Evolutionary conservation across 164 flowering plant genomes (phyloP).

Genomic region (Vitis cinerea): DNA sequence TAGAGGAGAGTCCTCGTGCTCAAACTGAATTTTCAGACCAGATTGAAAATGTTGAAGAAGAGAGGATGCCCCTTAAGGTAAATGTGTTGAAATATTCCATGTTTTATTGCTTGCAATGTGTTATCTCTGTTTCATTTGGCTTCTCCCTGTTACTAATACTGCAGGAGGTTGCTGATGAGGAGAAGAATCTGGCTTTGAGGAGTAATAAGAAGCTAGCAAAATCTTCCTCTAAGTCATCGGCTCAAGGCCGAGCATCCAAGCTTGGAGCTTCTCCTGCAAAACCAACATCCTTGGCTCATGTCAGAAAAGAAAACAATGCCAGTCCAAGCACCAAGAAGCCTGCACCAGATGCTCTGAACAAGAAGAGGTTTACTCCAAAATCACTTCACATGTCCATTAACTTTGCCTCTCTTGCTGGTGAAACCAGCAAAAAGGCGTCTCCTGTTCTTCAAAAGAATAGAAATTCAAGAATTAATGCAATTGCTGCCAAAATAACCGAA

Average conservation of each 20-base stretch:
- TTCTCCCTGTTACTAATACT: not conserved
- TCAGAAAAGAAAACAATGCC: slow-evolving; percentile 26
- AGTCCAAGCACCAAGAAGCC: slow-evolving; percentile 27
- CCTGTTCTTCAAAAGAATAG: slow-evolving; percentile 23
- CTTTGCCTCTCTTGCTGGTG: slow-evolving; percentile 29
- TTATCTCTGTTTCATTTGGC: not conserved
- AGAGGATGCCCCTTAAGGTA: slow-evolving; percentile 27
- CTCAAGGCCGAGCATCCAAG: slow-evolving; percentile 31
- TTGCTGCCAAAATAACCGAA: slow-evolving; percentile 27
- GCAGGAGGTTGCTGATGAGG: slow-evolving; percentile 36
- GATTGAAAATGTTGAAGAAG: slow-evolving; percentile 23
- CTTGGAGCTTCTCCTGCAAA: slow-evolving; percentile 27
- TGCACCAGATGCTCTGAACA: slow-evolving; percentile 18
- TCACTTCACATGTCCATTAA: slow-evolving; percentile 69
- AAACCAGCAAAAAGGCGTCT: slow-evolving; percentile 30
- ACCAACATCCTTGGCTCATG: slow-evolving; percentile 19
- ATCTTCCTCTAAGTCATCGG: slow-evolving; percentile 29
- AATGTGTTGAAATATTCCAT: not conserved
- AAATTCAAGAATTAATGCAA: slow-evolving; percentile 22
- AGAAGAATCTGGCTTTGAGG: slow-evolving; percentile 15
- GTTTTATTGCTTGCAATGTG: not conserved
- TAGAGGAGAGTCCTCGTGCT: slow-evolving; percentile 15
- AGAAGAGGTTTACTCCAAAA: slow-evolving; percentile 35
- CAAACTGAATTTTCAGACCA: slow-evolving; percentile 16
- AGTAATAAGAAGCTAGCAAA: slow-evolving; percentile 24